Evolutionary conservation across 441 rosid genomes (phyloP), one percentile per base, ranked within the genome.

Genomic region (Erodium trifolium): DNA sequence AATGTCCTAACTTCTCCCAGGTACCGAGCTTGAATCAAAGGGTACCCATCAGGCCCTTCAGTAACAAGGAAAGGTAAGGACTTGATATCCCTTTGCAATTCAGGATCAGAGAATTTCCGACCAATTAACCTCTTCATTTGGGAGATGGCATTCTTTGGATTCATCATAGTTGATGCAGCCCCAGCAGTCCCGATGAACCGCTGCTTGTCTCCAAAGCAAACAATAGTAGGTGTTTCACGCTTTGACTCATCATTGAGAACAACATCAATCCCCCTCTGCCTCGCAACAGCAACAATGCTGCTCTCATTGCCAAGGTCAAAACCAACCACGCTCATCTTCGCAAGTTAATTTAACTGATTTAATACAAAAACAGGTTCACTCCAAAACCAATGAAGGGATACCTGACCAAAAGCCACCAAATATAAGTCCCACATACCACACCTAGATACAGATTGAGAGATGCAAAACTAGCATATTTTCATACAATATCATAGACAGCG

Each of bases 211-310:
- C 98, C 99, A 62, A 94, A 94, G 83, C 97, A 94, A 0, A 94
- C 97, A 65, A 94, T 69, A n/a, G 98, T 85, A 0, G 99, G 99
- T 67, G 99, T 94, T 83, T 94, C 99, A 5, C 98, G 97, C 71
- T 92, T 92, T 0, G 99, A 94, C 73, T 94, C 99, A 79, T 94
- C 97, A 55, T 94, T 94, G 31, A 94, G 98, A 70, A 94, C 97
- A 2, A 94, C 97, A 70, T 92, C 99, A 63, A 94, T 94, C 41
- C 99, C 99, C 77, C 98, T 84, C 71, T 94, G 99, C 83, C 97
- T 85, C 0, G 96, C 97, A 71, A 92, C 98, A 60, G 98, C 99
- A 27, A 94, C 98, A 79, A 92, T 78, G 78, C 97, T 79, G 72
- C 81, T 94, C 83, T 92, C 97, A 68, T 94, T 94, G 60, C 99